Conservation (phyloP, 345 rosid genomes). For the Cochlearia excelsa region DNA sequence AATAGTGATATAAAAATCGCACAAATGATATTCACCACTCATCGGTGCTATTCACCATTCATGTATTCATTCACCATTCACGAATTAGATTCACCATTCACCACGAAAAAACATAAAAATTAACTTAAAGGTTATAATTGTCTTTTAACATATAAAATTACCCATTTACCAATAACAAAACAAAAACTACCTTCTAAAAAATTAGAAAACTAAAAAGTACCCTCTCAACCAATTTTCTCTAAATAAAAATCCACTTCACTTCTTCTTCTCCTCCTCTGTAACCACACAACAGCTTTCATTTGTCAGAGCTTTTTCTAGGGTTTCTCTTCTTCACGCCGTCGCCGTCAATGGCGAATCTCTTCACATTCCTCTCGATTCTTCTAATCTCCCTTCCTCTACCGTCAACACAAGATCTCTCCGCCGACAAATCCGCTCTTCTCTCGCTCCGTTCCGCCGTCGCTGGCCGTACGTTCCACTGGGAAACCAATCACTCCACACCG, state of each 20-base stretch:
- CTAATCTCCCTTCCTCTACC: constrained; percentile 32
- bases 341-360: constrained; percentile 18
- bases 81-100: too few species aligned
- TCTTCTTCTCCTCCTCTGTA: constrained; percentile 9
- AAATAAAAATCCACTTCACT: constrained; percentile 1
- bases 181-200: constrained; percentile 28
- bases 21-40: too few species aligned
- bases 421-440: constrained; percentile 79
- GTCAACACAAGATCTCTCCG: constrained; percentile 57
- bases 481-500: constrained; percentile 45
- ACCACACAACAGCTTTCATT: constrained; percentile 4
- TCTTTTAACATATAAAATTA: too few species aligned
- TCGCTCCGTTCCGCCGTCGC: constrained; percentile 71
- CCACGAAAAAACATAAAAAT: too few species aligned
- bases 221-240: too few species aligned
- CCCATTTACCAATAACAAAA: too few species aligned
- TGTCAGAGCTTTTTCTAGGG: constrained; percentile 28
- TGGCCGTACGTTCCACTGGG: constrained; percentile 86
- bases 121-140: too few species aligned
- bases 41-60: too few species aligned
- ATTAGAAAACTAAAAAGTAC: not conserved
- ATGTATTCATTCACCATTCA: too few species aligned
- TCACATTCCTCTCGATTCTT: constrained; percentile 14
- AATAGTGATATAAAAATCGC: too few species aligned
- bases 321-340: constrained; percentile 7